A percentile compares a stretch with the other conserved stretches of the same genome.
Evolutionary conservation across 305 asterid species (phyloP).

Genomic region (Solanum chacoense): DNA sequence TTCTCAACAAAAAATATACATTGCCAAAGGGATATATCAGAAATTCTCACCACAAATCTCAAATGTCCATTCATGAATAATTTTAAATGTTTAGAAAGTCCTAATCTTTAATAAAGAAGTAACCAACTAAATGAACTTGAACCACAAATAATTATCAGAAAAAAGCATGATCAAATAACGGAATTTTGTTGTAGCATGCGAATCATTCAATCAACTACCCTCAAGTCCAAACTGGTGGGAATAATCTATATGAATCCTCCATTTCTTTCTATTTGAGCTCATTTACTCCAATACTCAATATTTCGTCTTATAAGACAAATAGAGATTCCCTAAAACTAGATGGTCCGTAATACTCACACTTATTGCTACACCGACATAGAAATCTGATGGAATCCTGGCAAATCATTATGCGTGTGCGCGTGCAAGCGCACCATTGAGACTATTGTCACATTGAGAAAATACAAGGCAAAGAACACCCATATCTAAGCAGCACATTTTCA

Average conservation of each 20-base stretch:
- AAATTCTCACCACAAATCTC: background rate
- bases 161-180: background rate
- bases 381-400: background rate
- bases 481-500: background rate
- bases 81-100: background rate
- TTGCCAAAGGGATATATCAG: background rate
- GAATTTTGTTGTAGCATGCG: background rate
- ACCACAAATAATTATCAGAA: background rate
- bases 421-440: background rate
- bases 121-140: background rate
- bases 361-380: background rate
- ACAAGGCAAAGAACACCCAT: background rate
- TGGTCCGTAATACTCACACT: background rate
- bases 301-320: background rate
- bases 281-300: background rate
- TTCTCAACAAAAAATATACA: background rate
- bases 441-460: background rate
- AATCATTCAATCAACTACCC: background rate
- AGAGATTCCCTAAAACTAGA: background rate
- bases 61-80: background rate
- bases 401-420: background rate
- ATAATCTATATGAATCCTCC: background rate
- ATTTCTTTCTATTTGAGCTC: background rate
- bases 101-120: background rate
- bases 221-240: background rate